Conservation (phyloP, 2,329 filamentous ascomycete genomes). For the Curvularia hawaiiensis region DNA sequence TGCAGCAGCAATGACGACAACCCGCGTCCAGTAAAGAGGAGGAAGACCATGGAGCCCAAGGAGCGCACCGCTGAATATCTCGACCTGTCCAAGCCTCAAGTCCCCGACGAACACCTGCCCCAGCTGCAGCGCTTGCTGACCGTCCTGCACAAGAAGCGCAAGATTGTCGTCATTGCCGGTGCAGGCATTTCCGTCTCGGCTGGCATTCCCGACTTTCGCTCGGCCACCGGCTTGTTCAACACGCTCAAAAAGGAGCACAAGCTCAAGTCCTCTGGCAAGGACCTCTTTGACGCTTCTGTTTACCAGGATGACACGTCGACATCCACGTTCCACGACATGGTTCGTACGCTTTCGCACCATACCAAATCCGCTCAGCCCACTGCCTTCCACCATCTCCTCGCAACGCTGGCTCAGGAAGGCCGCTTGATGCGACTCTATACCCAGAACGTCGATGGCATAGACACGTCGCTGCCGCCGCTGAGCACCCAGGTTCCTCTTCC, state of each 20-base stretch:
- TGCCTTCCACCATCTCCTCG: slow-evolving; percentile 89
- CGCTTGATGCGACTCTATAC: slow-evolving; percentile 90
- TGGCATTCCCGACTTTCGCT: slow-evolving; percentile 96
- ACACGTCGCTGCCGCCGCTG: slow-evolving; percentile 80
- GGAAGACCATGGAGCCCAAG: slow-evolving; percentile 62
- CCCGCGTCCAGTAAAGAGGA: slow-evolving; percentile 75
- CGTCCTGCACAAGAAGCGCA: slow-evolving; percentile 84
- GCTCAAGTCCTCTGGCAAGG: slow-evolving; percentile 89
- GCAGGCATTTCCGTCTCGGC: slow-evolving; percentile 97
- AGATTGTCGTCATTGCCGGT: slow-evolving; percentile 95
- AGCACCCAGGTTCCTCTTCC: slow-evolving; percentile 81
- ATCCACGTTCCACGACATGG: slow-evolving; percentile 93
- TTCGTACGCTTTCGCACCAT: slow-evolving; percentile 82
- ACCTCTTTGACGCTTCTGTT: slow-evolving; percentile 95
- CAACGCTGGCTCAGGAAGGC: slow-evolving; percentile 84
- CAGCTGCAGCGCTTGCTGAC: slow-evolving; percentile 74
- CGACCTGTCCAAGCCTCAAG: slow-evolving; percentile 64
- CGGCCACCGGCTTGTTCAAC: slow-evolving; percentile 85
- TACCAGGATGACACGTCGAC: slow-evolving; percentile 92
- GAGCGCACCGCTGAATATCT: slow-evolving; percentile 82
- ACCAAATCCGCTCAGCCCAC: slow-evolving; percentile 81
- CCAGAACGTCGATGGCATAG: slow-evolving; percentile 96
- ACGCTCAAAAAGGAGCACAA: slow-evolving; percentile 86
- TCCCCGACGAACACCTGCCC: slow-evolving; percentile 61
- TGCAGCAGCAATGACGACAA: slow-evolving; percentile 63